Conservation (phyloP, 2,329 filamentous ascomycete genomes). For the Exophiala sp. region DNA sequence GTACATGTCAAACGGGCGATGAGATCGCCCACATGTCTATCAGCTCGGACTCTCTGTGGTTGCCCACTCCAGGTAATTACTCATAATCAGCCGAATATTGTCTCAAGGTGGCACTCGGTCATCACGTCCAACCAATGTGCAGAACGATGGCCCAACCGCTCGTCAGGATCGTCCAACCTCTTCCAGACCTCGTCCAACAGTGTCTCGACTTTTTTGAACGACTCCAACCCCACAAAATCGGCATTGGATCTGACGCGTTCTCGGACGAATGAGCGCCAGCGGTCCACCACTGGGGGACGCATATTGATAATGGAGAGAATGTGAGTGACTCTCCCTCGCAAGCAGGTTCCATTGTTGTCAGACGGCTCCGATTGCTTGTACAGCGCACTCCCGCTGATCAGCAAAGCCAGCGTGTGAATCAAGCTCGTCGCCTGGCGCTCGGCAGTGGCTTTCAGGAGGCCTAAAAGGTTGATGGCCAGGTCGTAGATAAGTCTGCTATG, state of each 20-base stretch:
- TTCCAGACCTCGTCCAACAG: not conserved
- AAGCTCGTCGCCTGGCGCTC: not conserved
- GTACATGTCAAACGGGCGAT: too few relatives aligned
- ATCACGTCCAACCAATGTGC: slow-evolving; percentile 7
- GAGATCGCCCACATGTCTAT: too few relatives aligned
- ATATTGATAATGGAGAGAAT: not conserved
- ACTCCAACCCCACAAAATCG: not conserved
- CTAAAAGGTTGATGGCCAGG: not conserved
- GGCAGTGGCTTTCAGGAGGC: not conserved
- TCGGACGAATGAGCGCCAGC: not conserved
- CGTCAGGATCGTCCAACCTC: not conserved
- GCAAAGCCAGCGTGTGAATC: not conserved
- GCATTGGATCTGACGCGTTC: not conserved
- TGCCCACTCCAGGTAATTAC: not conserved
- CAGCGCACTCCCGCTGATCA: not conserved
- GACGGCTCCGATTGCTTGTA: not conserved
- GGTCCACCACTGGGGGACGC: not conserved
- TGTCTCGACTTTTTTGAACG: not conserved
- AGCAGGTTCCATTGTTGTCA: not conserved
- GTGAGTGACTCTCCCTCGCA: not conserved
- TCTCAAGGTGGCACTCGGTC: slow-evolving; percentile 3
- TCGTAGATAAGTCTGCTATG: not conserved
- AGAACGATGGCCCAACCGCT: too few relatives aligned
- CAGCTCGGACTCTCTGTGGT: too few relatives aligned
- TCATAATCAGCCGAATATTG: not conserved